Evolutionary conservation across 2,329 filamentous ascomycete genomes (phyloP), one percentile per base, ranked within the genome.

Genomic region (Exophiala oligosperma): DNA sequence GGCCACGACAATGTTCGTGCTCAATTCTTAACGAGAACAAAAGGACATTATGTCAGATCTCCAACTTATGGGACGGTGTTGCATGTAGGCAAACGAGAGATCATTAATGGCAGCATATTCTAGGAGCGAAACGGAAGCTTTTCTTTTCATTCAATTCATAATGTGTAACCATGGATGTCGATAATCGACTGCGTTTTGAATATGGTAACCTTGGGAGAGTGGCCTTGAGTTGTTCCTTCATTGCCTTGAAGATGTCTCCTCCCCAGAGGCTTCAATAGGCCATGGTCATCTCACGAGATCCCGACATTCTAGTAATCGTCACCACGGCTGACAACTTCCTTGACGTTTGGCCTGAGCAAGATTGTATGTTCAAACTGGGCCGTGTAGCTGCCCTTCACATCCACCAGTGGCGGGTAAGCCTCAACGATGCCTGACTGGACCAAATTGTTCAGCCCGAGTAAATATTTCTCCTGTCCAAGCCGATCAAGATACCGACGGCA

Each of bases 361-460:
- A 92, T 89, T 35, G 89, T 90, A 78, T 97, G 92, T 80, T 97
- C 92, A 72, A 86, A 96, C 73, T 97, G 92, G 64, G 92, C 93
- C 26, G 92, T 95, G 74, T 96, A 96, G 26, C 90, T 95, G 59
- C 93, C 93, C 82, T 95, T 96, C 76, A 92, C 87, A 77, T 97
- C 92, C 67, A 89, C 87, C 67, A 97, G 79, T 29, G 92, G 92
- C 40, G 92, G 91, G 72, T 97, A 97, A 44, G 90, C 86, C 76
- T 97, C 90, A 44, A 97, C 90, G 67, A 97, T 89, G 58, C 91
- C 92, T 57, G 81, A 85, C 43, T 85, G 81, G 48, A 97, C 91
- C 43, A 97, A 81, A 70, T 87, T 93, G 76, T 96, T 96, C 73
- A 97, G 79, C 47, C 92, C 92, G 6, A 96, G 81, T 38, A 96